Percentiles rank a stretch among this genome's conserved stretches.
These are phyloP conservation scores for Emergomyces pasteurianus DNA, from an alignment of 2,329 filamentous ascomycete species.

Conservation along the genomic window DNA sequence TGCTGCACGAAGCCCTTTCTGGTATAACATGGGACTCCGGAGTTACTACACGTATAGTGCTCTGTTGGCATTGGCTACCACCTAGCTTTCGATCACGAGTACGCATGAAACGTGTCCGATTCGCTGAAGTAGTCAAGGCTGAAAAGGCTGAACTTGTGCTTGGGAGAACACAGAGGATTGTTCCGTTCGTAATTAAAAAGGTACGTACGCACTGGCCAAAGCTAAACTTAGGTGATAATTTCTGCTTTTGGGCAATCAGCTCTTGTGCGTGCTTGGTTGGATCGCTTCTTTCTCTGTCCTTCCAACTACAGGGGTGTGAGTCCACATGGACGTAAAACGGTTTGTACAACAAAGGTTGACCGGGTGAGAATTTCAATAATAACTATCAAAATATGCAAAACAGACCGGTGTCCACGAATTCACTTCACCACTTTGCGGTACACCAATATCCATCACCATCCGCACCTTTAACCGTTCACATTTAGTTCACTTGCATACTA, in stretches of 20 bases:
- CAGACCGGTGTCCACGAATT: conserved; percentile 2
- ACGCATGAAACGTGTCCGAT: conserved; percentile 40
- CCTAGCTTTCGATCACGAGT: conserved; percentile 25
- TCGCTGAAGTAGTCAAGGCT: conserved; percentile 55
- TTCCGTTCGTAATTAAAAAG: conserved; percentile 29
- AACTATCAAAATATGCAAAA: not conserved
- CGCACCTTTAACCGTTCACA: conserved; percentile 10
- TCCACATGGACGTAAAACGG: not conserved
- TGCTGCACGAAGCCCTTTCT: conserved; percentile 63
- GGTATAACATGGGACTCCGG: conserved; percentile 70
- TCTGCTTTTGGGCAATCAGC: not conserved
- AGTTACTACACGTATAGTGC: conserved; percentile 57
- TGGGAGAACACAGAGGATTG: conserved; percentile 20
- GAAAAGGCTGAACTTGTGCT: conserved; percentile 38
- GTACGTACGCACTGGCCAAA: conserved; percentile 14
- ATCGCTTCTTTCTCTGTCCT: not conserved
- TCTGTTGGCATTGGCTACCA: conserved; percentile 64
- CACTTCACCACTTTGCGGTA: conserved; percentile 2
- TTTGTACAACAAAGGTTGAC: not conserved
- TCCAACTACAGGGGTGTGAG: not conserved
- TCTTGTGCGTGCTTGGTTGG: not conserved
- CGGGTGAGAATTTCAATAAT: not conserved
- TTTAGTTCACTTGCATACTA: conserved; percentile 12
- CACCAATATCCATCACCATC: conserved; percentile 1
- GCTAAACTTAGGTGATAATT: not conserved